phyloP scores from a whole-genome alignment of 75 land plant genomes.

The Picea sitchensis region DNA sequence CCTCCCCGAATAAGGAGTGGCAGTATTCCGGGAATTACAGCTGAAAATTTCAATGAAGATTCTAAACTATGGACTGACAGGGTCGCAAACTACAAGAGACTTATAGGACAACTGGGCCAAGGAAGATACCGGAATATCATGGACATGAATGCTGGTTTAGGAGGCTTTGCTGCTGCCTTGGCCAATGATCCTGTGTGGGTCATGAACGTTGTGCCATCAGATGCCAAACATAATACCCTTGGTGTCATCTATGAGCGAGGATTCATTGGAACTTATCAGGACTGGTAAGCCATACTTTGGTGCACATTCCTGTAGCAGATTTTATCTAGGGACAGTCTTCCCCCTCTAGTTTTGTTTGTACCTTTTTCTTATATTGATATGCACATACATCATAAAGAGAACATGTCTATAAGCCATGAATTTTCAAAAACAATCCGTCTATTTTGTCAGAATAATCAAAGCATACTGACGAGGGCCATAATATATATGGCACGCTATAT shows the following conservation, averaged over 20 bases:
- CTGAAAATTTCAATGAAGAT: slow-evolving; percentile 37
- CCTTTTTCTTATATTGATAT: no score
- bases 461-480: no score
- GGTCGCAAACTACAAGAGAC: slow-evolving; percentile 29
- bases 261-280: slow-evolving; percentile 58
- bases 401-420: no score
- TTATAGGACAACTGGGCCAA: slow-evolving; percentile 20
- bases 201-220: slow-evolving; percentile 54
- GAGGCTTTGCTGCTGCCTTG: slow-evolving; percentile 58
- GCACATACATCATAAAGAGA: no score
- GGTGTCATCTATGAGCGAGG: slow-evolving; percentile 66
- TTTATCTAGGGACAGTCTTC: no score
- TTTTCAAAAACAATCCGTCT: no score
- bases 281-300: slow-evolving; percentile 27
- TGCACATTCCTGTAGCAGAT: no score
- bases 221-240: slow-evolving; percentile 35
- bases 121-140: slow-evolving; percentile 51
- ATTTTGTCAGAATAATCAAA: no score
- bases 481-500: no score
- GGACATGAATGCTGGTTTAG: slow-evolving; percentile 61
- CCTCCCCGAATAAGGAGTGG: slow-evolving; percentile 67
- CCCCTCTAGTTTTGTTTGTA: no score
- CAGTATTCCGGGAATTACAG: slow-evolving; percentile 31
- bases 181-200: slow-evolving; percentile 48
- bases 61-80: slow-evolving; percentile 34